Evolutionary conservation across 1,284 basidiomycete species (phyloP).

Genomic region (Taiwanofungus camphoratus): DNA sequence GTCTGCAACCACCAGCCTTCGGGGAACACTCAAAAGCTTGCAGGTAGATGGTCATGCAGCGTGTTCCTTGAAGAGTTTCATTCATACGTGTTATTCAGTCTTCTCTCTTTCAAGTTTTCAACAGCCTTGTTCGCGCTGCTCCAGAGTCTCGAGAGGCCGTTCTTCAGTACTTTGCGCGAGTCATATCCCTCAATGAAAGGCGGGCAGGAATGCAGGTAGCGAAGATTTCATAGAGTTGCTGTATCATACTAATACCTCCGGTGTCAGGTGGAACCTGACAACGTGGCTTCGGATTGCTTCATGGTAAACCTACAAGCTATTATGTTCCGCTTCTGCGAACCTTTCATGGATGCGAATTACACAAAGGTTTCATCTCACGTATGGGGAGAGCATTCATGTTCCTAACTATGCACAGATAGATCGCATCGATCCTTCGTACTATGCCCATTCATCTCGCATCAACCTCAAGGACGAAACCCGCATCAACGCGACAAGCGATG

Average conservation of each 20-base stretch:
- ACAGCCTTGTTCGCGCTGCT: conserved; percentile 81
- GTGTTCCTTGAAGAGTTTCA: too few relatives aligned
- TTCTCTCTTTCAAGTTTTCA: conserved; percentile 86
- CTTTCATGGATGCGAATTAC: conserved; percentile 91
- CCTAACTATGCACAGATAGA: conserved; percentile 62
- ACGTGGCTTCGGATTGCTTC: conserved; percentile 89
- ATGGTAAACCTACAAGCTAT: conserved; percentile 89
- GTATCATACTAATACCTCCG: conserved; percentile 2
- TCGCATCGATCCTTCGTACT: conserved; percentile 85
- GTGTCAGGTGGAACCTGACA: conserved; percentile 69
- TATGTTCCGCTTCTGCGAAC: conserved; percentile 86
- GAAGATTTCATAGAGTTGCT: conserved; percentile 1
- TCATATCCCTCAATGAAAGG: conserved; percentile 75
- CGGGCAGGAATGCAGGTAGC: conserved; percentile 84
- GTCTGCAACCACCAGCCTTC: conserved; percentile 77
- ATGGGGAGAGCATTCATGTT: neutral
- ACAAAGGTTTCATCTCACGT: conserved; percentile 63
- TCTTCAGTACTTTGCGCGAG: conserved; percentile 77
- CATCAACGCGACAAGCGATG: conserved; percentile 84
- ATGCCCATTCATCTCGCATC: conserved; percentile 65
- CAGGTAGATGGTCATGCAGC: conserved; percentile 45
- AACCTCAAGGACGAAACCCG: conserved; percentile 84
- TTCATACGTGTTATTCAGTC: conserved; percentile 40
- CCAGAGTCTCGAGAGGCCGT: conserved; percentile 79
- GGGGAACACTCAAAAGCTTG: conserved; percentile 74